Conservation (phyloP, 495 filamentous ascomycete species). For the Aspergillus sclerotioniger region DNA sequence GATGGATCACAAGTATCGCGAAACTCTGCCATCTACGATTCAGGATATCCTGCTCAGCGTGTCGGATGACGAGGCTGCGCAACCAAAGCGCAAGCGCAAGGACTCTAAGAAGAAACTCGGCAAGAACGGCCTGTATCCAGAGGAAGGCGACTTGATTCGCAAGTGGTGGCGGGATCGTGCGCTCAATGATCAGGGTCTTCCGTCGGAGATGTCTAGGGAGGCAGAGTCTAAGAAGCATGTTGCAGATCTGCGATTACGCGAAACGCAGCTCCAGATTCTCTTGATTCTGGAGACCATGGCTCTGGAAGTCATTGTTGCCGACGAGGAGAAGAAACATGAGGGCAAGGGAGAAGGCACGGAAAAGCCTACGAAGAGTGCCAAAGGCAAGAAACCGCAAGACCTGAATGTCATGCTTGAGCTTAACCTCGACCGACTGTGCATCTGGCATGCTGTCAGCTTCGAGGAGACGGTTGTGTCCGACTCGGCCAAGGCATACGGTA, state of each 20-base stretch:
- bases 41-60: slow-evolving; percentile 59
- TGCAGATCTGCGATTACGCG: slow-evolving; percentile 64
- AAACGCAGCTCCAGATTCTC: slow-evolving; percentile 89
- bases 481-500: slow-evolving; percentile 29
- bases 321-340: slow-evolving; percentile 30
- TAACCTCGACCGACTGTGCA: slow-evolving; percentile 86
- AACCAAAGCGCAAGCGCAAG: slow-evolving; percentile 56
- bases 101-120: slow-evolving; percentile 68
- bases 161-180: slow-evolving; percentile 72
- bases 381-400: slow-evolving; percentile 55
- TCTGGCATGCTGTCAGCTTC: slow-evolving; percentile 81
- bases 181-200: slow-evolving; percentile 32
- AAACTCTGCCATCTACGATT: slow-evolving; percentile 67
- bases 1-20: slow-evolving; percentile 86
- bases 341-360: slow-evolving; percentile 30
- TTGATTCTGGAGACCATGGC: slow-evolving; percentile 85
- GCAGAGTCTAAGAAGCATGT: slow-evolving; percentile 57
- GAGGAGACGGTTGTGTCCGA: slow-evolving; percentile 45
- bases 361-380: slow-evolving; percentile 38
- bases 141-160: slow-evolving; percentile 70
- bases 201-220: slow-evolving; percentile 45
- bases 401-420: slow-evolving; percentile 70
- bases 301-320: slow-evolving; percentile 50
- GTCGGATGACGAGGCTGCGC: slow-evolving; percentile 56
- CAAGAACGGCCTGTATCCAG: slow-evolving; percentile 73